Conservation (phyloP, 2,329 filamentous ascomycete genomes). For the Claviceps sp. region DNA sequence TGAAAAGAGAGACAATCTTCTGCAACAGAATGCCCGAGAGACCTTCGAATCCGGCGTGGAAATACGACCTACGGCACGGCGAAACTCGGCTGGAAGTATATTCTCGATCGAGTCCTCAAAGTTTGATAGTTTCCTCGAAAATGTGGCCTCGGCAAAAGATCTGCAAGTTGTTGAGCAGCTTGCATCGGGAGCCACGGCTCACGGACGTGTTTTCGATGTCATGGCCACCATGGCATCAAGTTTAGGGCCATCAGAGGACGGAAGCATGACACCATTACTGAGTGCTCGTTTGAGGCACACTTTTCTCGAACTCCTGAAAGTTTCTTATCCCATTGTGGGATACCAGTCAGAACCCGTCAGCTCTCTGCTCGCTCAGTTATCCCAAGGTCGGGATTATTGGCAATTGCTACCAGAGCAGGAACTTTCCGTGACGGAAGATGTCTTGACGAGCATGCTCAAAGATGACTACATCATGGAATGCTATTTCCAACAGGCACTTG, state of each 20-base stretch:
- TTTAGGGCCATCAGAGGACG: conserved; percentile 30
- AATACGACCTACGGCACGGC: conserved; percentile 28
- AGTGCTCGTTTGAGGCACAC: conserved; percentile 48
- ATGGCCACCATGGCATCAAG: conserved; percentile 35
- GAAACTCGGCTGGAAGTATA: conserved; percentile 48
- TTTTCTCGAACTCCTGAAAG: conserved; percentile 58
- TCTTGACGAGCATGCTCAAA: conserved; percentile 20
- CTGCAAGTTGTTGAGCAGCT: conserved; percentile 37
- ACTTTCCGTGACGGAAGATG: conserved; percentile 20
- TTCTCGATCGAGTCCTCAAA: conserved; percentile 47
- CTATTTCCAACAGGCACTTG: conserved; percentile 54
- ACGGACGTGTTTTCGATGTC: conserved; percentile 39
- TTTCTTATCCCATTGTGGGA: conserved; percentile 50
- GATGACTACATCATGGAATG: conserved; percentile 36
- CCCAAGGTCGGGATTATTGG: conserved; percentile 40
- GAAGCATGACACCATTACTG: conserved; percentile 39
- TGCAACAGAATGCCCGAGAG: conserved; percentile 45
- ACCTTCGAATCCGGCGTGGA: conserved; percentile 37
- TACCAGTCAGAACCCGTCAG: conserved; percentile 62
- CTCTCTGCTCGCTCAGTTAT: conserved; percentile 51
- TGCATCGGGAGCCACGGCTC: conserved; percentile 33
- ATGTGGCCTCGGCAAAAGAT: conserved; percentile 35
- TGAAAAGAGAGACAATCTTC: conserved; percentile 43
- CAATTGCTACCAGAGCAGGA: conserved; percentile 28
- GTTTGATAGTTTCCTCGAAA: conserved; percentile 44